Evolutionary conservation across 495 filamentous ascomycete genomes (phyloP).

Genomic region (Pyronema domesticum): DNA sequence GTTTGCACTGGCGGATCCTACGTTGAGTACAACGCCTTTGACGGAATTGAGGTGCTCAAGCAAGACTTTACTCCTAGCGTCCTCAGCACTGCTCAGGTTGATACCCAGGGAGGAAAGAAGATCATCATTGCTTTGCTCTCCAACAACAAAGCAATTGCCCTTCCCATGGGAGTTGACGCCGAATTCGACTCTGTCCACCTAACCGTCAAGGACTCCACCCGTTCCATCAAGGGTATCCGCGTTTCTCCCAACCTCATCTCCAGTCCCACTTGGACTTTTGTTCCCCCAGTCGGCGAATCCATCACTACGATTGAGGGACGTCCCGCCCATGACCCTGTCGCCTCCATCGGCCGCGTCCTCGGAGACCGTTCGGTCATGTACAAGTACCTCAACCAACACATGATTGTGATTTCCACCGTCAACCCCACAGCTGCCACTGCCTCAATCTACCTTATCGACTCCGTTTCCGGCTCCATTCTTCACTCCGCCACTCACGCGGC

Average conservation of each 20-base stretch:
- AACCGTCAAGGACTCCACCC: background rate
- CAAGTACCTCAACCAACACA: slow-evolving; percentile 89
- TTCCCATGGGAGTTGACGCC: slow-evolving; percentile 4
- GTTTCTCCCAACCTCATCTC: slow-evolving; percentile 33
- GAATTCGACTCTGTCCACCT: background rate
- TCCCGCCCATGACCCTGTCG: slow-evolving; percentile 66
- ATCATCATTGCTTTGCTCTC: slow-evolving; percentile 14
- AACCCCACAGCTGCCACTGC: slow-evolving; percentile 38
- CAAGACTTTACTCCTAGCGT: slow-evolving; percentile 18
- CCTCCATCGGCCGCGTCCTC: slow-evolving; percentile 85
- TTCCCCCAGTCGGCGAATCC: slow-evolving; percentile 44
- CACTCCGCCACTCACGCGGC: slow-evolving; percentile 49
- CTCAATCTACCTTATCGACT: slow-evolving; percentile 68
- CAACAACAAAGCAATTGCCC: slow-evolving; percentile 11
- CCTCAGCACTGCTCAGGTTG: slow-evolving; percentile 33
- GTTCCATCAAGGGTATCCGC: slow-evolving; percentile 38
- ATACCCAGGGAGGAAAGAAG: slow-evolving; percentile 25
- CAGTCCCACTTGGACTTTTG: slow-evolving; percentile 55
- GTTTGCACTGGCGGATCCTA: slow-evolving; percentile 24
- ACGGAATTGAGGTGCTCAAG: slow-evolving; percentile 23
- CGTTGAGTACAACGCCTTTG: slow-evolving; percentile 24
- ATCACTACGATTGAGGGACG: slow-evolving; percentile 48
- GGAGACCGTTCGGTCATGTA: slow-evolving; percentile 84
- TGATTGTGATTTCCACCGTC: slow-evolving; percentile 53
- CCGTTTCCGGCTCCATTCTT: slow-evolving; percentile 64